Conservation (phyloP, 495 filamentous ascomycete genomes). For the Penicillium argentinense region DNA sequence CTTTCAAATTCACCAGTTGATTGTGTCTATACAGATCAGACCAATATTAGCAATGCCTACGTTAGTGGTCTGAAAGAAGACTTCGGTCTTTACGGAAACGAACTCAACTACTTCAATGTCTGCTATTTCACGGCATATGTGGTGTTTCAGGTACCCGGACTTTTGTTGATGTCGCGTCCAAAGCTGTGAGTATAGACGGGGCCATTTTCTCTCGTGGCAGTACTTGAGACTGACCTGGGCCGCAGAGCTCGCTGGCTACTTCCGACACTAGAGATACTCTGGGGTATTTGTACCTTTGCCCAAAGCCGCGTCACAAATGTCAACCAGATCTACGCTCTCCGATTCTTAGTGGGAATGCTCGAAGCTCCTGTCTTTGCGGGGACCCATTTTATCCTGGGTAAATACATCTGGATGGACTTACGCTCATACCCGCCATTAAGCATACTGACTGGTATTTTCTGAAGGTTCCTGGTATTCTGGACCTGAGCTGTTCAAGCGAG, state of each 20-base stretch:
- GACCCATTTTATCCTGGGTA: slow-evolving; percentile 41
- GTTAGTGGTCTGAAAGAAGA: slow-evolving; percentile 62
- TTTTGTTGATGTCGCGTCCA: slow-evolving; percentile 37
- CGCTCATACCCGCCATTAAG: too few species aligned
- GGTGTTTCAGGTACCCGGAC: slow-evolving; percentile 38
- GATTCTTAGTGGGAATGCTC: slow-evolving; percentile 53
- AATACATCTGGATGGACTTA: not conserved
- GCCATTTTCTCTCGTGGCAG: not conserved
- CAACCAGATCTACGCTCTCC: slow-evolving; percentile 46
- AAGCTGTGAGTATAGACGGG: slow-evolving; percentile 20
- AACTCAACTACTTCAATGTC: slow-evolving; percentile 47
- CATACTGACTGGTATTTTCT: not conserved
- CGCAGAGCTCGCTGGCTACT: slow-evolving; percentile 35
- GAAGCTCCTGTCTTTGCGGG: slow-evolving; percentile 46
- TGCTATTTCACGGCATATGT: slow-evolving; percentile 42
- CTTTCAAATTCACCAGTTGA: too few species aligned
- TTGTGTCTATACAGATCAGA: slow-evolving; percentile 44
- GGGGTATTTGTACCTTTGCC: slow-evolving; percentile 31
- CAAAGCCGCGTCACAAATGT: slow-evolving; percentile 38
- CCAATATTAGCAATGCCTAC: slow-evolving; percentile 52
- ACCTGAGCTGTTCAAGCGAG: slow-evolving; percentile 39
- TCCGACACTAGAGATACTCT: slow-evolving; percentile 32
- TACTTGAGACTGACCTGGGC: not conserved
- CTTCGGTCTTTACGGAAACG: slow-evolving; percentile 53
- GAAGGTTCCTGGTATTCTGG: slow-evolving; percentile 41